These are phyloP conservation scores for Areca catechu DNA, from an alignment of 176 grass and related monocot species.

Conservation along the genomic window DNA sequence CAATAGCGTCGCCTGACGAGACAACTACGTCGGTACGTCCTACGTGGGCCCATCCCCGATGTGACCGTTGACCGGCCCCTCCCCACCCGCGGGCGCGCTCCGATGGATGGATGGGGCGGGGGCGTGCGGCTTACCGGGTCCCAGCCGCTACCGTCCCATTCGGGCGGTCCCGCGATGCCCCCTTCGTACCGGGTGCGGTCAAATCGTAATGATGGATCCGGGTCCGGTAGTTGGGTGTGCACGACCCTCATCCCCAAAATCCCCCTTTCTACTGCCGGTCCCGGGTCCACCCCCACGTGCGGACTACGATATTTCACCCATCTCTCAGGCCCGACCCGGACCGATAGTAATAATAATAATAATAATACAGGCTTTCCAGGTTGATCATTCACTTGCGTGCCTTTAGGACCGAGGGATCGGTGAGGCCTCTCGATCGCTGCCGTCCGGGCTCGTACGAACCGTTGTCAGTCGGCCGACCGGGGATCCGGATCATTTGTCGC, in stretches of 20 bases:
- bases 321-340: no score
- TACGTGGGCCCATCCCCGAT: not conserved
- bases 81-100: not conserved
- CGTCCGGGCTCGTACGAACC: conserved; percentile 11
- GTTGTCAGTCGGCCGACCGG: no score
- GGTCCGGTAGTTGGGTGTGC: conserved; percentile 1
- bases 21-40: no score
- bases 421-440: conserved; percentile 5
- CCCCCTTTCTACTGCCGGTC: no score
- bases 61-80: conserved; percentile 32
- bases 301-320: no score
- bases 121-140: conserved; percentile 7
- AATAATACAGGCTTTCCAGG: no score
- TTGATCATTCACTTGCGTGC: no score
- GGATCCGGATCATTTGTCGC: no score
- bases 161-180: no score
- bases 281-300: no score
- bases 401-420: conserved; percentile 4
- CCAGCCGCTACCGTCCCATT: conserved; percentile 9
- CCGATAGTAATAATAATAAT: no score
- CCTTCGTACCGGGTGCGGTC: conserved; percentile 15
- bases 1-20: not conserved
- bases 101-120: conserved; percentile 5
- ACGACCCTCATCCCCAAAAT: no score
- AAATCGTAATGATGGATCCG: conserved; percentile 22